phyloP scores from a whole-genome alignment of 176 grass and related monocot genomes.

The Hsuehochloa calcarea region DNA sequence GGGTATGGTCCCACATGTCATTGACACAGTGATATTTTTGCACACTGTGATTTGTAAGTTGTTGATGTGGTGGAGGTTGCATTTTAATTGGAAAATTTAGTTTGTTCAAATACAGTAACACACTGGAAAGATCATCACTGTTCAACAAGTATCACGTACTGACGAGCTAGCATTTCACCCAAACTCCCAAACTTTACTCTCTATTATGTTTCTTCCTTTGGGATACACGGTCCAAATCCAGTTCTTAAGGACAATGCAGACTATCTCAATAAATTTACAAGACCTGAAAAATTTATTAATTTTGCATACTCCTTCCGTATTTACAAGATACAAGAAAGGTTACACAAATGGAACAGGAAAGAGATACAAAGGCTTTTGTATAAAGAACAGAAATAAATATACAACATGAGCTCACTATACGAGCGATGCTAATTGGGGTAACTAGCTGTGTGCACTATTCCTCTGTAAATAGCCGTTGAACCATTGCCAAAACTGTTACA shows the following conservation, averaged over 20 bases:
- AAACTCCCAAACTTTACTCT: neutral
- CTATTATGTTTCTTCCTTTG: neutral
- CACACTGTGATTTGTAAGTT: too few relatives aligned
- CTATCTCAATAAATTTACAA: neutral
- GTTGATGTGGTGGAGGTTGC: neutral
- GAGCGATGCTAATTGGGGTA: neutral
- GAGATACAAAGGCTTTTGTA: slow-evolving; percentile 12
- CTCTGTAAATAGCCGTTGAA: slow-evolving; percentile 8
- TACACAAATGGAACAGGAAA: neutral
- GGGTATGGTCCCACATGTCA: too few relatives aligned
- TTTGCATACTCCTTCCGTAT: slow-evolving; percentile 17
- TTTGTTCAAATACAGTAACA: neutral
- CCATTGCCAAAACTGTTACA: slow-evolving; percentile 21
- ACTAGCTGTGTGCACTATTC: slow-evolving; percentile 5
- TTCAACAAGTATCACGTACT: neutral
- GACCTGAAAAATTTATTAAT: neutral
- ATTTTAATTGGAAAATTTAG: neutral
- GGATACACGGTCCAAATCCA: neutral
- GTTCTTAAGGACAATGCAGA: neutral
- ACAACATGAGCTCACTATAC: slow-evolving; percentile 34
- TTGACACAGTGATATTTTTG: too few relatives aligned
- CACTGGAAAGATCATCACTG: neutral
- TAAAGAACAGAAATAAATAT: slow-evolving; percentile 27
- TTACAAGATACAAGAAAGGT: slow-evolving; percentile 20
- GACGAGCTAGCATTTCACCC: neutral